A percentile compares a stretch with the other conserved stretches of the same genome.
phyloP scores from a whole-genome alignment of 139 green algal genomes.

The Mychonastes homosphaera region DNA sequence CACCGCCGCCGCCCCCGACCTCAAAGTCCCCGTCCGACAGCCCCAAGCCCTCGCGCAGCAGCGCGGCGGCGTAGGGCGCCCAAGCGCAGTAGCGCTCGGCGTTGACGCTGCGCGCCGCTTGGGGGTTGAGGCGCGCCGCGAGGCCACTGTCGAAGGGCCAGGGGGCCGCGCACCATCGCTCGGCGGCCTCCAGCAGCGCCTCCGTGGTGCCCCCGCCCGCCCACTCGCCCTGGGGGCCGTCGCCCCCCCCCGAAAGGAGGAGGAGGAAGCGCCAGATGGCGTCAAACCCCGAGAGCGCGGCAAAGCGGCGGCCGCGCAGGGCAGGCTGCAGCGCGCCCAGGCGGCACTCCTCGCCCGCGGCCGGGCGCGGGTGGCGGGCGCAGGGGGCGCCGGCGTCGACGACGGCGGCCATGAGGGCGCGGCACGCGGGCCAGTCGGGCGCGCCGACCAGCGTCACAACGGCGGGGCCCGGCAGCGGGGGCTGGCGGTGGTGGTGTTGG shows the following conservation, averaged over 20 bases:
- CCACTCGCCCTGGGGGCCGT: background rate
- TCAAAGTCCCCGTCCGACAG: constrained; percentile 29
- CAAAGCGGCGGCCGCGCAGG: constrained; percentile 14
- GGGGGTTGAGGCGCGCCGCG: constrained; percentile 5
- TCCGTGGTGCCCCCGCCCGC: background rate
- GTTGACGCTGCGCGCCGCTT: constrained; percentile 34
- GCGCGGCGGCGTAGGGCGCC: constrained; percentile 51
- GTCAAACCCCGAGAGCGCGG: background rate
- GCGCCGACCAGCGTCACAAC: constrained; percentile 20
- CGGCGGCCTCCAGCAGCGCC: too few species aligned
- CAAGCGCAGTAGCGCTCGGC: constrained; percentile 75
- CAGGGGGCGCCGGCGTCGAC: constrained; percentile 29
- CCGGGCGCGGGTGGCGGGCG: background rate
- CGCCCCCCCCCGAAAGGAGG: background rate
- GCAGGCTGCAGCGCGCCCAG: constrained; percentile 35
- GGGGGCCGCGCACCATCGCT: background rate
- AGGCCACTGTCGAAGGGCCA: background rate
- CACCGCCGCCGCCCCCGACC: constrained; percentile 41
- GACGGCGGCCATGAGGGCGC: constrained; percentile 26
- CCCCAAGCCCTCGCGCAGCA: constrained; percentile 53
- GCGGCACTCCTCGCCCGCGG: constrained; percentile 25
- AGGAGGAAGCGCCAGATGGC: background rate
- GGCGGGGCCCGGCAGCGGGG: background rate
- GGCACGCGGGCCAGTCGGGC: constrained; percentile 40
- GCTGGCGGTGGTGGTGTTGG: too few species aligned